These are phyloP conservation scores for Sonneratia caseolaris DNA, from an alignment of 345 rosid species.

Conservation along the genomic window DNA sequence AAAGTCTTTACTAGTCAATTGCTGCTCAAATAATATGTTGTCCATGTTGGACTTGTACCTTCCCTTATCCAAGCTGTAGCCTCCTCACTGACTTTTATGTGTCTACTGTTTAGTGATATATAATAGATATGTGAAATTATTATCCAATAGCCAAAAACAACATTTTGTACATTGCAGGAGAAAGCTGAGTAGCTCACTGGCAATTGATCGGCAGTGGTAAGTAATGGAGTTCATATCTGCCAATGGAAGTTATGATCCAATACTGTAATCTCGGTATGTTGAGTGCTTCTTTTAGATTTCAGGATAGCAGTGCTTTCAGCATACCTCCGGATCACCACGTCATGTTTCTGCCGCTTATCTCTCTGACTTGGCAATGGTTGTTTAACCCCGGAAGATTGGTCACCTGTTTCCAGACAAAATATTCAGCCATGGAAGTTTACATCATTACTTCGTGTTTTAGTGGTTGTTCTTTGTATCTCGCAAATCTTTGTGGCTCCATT, in stretches of 20 bases:
- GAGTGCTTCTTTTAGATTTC: neutral
- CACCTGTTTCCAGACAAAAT: too few relatives aligned
- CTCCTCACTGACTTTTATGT: too few relatives aligned
- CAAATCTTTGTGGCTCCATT: too few relatives aligned
- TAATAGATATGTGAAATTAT: neutral
- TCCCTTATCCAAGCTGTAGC: too few relatives aligned
- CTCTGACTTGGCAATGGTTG: neutral
- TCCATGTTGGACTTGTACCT: neutral
- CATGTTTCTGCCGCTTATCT: neutral
- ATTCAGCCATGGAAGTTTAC: too few relatives aligned
- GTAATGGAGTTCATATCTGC: neutral
- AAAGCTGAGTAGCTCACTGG: neutral
- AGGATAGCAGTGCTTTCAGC: neutral
- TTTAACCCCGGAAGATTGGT: too few relatives aligned
- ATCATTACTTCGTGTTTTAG: too few relatives aligned
- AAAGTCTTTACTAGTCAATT: neutral
- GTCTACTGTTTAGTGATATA: too few relatives aligned
- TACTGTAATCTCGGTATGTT: neutral
- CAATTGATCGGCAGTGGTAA: neutral
- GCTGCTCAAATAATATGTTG: neutral
- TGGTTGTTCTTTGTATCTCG: too few relatives aligned
- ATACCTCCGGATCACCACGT: neutral
- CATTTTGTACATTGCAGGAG: neutral
- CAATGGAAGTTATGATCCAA: neutral
- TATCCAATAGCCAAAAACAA: neutral